phyloP scores from a whole-genome alignment of 1,139 yeast species.

The Yamadazyma blattariae region DNA sequence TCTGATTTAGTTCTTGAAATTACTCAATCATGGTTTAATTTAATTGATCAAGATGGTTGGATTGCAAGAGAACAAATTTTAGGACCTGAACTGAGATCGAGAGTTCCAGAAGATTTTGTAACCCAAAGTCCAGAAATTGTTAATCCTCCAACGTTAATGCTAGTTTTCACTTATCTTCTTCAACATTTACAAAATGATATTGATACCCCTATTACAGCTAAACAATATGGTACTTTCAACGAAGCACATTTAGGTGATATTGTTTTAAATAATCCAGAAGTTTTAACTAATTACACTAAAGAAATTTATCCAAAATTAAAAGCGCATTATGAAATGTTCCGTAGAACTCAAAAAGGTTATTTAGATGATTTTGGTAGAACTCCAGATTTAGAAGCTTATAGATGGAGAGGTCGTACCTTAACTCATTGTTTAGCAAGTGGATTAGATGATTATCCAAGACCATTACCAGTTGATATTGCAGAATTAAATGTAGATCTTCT shows the following conservation, averaged over 20 bases:
- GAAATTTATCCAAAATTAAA: constrained; percentile 74
- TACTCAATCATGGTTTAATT: constrained; percentile 79
- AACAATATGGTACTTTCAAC: constrained; percentile 10
- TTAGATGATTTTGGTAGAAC: constrained; percentile 70
- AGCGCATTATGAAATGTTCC: constrained; percentile 82
- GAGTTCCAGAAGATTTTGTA: constrained; percentile 84
- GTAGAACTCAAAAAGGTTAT: constrained; percentile 76
- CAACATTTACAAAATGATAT: constrained; percentile 32
- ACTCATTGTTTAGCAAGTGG: constrained; percentile 92
- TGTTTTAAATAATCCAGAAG: constrained; percentile 58
- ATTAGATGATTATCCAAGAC: constrained; percentile 92
- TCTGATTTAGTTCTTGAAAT: constrained; percentile 81
- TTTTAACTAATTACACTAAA: constrained; percentile 59
- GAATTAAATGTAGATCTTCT: constrained; percentile 88
- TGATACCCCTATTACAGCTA: constrained; percentile 21
- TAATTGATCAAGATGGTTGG: constrained; percentile 93
- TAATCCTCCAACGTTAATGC: constrained; percentile 91
- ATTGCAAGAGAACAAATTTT: constrained; percentile 93
- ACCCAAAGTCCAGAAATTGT: constrained; percentile 90
- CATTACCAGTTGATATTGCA: constrained; percentile 75
- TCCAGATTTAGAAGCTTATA: constrained; percentile 58
- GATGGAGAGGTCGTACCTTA: constrained; percentile 92
- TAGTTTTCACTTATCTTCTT: constrained; percentile 69
- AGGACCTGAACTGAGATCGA: constrained; percentile 86
- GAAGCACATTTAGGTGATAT: constrained; percentile 42